A percentile compares a stretch with the other conserved stretches of the same genome.
Evolutionary conservation across 768 basidiomycete genomes (phyloP).

Genomic region (Pisolithus albus): DNA sequence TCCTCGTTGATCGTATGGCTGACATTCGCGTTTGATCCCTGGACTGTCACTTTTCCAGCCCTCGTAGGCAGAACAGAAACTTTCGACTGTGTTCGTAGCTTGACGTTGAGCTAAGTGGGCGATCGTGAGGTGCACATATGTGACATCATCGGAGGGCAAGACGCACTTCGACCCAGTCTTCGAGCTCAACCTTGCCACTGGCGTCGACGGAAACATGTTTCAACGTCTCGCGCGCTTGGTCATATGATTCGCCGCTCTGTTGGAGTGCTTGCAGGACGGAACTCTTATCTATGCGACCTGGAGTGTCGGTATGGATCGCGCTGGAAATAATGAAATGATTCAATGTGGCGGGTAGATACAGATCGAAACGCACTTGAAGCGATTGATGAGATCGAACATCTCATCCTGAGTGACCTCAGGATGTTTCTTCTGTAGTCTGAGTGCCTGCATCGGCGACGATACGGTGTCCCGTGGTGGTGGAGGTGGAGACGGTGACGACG

Average conservation of each 20-base stretch:
- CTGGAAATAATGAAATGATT: constrained; percentile 31
- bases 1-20: constrained; percentile 98
- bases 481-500: background rate
- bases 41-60: constrained; percentile 87
- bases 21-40: constrained; percentile 91
- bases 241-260: constrained; percentile 80
- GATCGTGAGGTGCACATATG: constrained; percentile 8
- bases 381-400: constrained; percentile 89
- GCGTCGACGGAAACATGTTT: constrained; percentile 93
- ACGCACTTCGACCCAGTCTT: constrained; percentile 95
- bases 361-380: constrained; percentile 77
- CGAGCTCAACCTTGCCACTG: constrained; percentile 91
- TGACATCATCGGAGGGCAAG: constrained; percentile 17
- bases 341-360: background rate
- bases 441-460: constrained; percentile 57
- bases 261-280: constrained; percentile 75
- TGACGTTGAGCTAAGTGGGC: constrained; percentile 62
- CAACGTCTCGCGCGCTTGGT: constrained; percentile 81
- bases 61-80: constrained; percentile 49
- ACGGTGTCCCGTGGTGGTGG: constrained; percentile 6
- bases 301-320: constrained; percentile 67
- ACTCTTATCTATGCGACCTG: constrained; percentile 79
- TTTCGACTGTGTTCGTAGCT: constrained; percentile 51
- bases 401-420: constrained; percentile 89
- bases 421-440: constrained; percentile 86